Conservation (phyloP, 805 yeast genomes). For the Candida krabiensis region DNA sequence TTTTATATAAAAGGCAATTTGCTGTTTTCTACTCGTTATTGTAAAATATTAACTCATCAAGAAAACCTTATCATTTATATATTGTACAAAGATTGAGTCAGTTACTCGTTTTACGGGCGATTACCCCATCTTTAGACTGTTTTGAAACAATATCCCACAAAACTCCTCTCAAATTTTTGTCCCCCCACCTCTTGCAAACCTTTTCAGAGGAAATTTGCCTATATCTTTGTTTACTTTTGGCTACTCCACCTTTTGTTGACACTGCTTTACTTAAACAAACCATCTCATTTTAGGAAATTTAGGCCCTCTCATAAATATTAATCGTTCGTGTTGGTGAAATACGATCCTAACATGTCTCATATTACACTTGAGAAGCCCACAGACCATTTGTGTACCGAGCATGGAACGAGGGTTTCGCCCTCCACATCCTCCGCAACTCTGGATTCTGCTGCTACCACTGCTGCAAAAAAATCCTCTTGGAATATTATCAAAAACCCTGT, state of each 20-base stretch:
- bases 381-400: neutral
- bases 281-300: too few species aligned
- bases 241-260: constrained; percentile 10
- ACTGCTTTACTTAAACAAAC: neutral
- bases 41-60: too few species aligned
- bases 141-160: too few species aligned
- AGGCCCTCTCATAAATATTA: too few species aligned
- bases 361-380: neutral
- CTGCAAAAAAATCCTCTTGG: constrained; percentile 22
- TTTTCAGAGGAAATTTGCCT: neutral
- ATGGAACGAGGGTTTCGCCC: neutral
- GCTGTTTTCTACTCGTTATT: too few species aligned
- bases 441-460: neutral
- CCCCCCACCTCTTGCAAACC: constrained; percentile 1
- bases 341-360: neutral
- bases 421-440: neutral
- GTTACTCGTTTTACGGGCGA: too few species aligned
- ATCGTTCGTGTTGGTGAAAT: too few species aligned
- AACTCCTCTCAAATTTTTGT: neutral
- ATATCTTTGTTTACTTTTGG: neutral
- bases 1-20: neutral
- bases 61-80: too few species aligned
- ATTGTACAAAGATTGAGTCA: too few species aligned
- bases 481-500: constrained; percentile 36
- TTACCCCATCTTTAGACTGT: too few species aligned